Evolutionary conservation across 768 basidiomycete genomes (phyloP).

Genomic region (Podaxis pistillaris): DNA sequence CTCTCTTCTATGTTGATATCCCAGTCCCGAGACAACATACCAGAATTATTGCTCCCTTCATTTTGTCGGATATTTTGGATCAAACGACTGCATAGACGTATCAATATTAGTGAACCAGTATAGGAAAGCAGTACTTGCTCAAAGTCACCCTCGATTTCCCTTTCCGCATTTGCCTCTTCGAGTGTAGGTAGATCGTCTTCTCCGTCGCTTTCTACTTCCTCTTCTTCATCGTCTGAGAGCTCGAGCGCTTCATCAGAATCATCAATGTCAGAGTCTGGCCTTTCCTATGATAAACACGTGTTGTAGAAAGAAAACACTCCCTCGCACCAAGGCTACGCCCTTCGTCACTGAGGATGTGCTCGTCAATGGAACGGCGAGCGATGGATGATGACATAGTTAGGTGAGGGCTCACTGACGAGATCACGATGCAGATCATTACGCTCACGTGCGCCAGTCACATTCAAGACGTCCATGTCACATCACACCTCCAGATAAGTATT

Average conservation of each 20-base stretch:
- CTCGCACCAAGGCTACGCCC: constrained; percentile 9
- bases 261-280: constrained; percentile 11
- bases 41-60: constrained; percentile 38
- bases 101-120: not conserved
- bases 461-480: not conserved
- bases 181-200: constrained; percentile 15
- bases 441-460: not conserved
- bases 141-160: constrained; percentile 60
- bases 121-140: constrained; percentile 33
- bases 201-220: constrained; percentile 22
- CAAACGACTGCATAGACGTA: constrained; percentile 39
- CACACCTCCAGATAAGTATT: too few relatives aligned
- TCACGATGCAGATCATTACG: not conserved
- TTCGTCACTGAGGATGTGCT: constrained; percentile 7
- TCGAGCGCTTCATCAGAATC: constrained; percentile 11
- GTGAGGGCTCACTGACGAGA: not conserved
- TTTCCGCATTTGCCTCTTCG: constrained; percentile 35
- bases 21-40: constrained; percentile 65
- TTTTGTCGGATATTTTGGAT: constrained; percentile 61
- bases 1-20: constrained; percentile 68
- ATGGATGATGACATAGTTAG: constrained; percentile 3
- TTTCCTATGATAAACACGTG: not conserved
- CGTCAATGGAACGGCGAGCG: not conserved
- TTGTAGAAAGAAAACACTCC: not conserved
- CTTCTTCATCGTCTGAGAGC: constrained; percentile 20